Evolutionary conservation across 2,329 filamentous ascomycete genomes (phyloP), one percentile per base, ranked within the genome.

Genomic region (Metarhizium humberi): DNA sequence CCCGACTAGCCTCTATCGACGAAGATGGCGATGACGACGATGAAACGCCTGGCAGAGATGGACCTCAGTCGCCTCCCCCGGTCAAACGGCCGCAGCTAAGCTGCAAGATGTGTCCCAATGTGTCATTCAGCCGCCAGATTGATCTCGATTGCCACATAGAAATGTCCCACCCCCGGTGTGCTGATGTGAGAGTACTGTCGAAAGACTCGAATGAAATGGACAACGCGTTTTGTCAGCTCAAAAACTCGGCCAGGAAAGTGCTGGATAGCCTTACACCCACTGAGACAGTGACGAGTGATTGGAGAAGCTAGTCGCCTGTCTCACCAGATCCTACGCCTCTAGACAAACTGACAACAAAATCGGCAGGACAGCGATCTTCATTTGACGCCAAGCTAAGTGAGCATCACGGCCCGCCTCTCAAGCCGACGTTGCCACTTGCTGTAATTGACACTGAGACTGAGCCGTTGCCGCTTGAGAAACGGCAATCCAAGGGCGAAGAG

Each of bases 1-100:
- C 46, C n/a, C 40, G 14, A 14, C 25, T 56, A n/a, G 51, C 50
- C n/a, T 56, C 51, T 4, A 56, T 56, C 52, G 51, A 56, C 25
- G 55, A 56, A 32, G 45, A 48, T 48, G 25, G 10, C 20, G 45
- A 48, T 30, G 45, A 18, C 10, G 25, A 13, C 4, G 10, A 48
- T 5, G 25, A 48, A 18, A 48, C 14, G 10, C 11, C 13, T 3
- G 3, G 6, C 16, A 3, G 3, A 30, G 25, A 29, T 7, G 25
- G 3, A 30, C 6, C 14, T 48, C 45, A 29, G 25, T 8, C 42
- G 11, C 11, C 42, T 20, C n/a, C 42, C 45, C 20, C 6, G 20
- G 20, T 10, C 7, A 14, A 16, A 30, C 4, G 42, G 42, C 42
- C 42, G 42, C 16, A 4, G 11, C 18, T 45, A 20, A 6, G 6